Evolutionary conservation across 371 early-diverging fungal genomes (phyloP).

Genomic region (Thermomucor indicae-seudaticae): DNA sequence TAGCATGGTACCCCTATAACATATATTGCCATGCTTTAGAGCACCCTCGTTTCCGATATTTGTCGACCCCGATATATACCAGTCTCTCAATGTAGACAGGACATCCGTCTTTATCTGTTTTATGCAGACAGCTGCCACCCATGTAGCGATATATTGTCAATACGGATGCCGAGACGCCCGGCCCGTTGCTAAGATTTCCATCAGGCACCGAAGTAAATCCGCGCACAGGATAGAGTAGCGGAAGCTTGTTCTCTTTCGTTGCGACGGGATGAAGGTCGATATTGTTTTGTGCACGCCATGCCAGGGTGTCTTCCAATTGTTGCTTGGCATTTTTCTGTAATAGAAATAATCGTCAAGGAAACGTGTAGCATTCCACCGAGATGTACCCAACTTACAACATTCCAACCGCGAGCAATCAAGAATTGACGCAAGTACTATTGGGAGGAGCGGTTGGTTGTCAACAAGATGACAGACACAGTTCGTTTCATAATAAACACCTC

Average conservation of each 20-base stretch:
- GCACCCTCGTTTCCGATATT: too few relatives aligned
- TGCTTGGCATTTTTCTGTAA: constrained; percentile 59
- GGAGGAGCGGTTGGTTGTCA: background rate
- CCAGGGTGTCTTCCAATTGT: constrained; percentile 60
- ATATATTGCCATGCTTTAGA: too few relatives aligned
- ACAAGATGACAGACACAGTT: background rate
- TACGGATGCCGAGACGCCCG: constrained; percentile 69
- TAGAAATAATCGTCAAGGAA: background rate
- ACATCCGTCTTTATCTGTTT: constrained; percentile 74
- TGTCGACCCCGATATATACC: too few relatives aligned
- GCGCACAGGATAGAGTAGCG: constrained; percentile 71
- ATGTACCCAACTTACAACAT: constrained; percentile 40
- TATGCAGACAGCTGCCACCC: constrained; percentile 83
- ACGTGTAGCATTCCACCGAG: background rate
- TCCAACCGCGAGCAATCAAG: constrained; percentile 59
- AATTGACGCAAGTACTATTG: constrained; percentile 56
- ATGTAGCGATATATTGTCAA: constrained; percentile 61
- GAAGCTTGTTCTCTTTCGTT: constrained; percentile 54
- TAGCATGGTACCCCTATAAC: constrained; percentile 63
- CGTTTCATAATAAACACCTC: background rate
- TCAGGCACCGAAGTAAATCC: constrained; percentile 67
- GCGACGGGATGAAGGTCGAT: constrained; percentile 69
- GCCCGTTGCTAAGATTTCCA: constrained; percentile 56
- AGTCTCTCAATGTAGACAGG: constrained; percentile 81
- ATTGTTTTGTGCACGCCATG: constrained; percentile 68